A percentile compares a stretch with the other conserved stretches of the same genome.
phyloP scores from a whole-genome alignment of 192 early-diverging fungal species.

The Gaertneriomyces sp. region DNA sequence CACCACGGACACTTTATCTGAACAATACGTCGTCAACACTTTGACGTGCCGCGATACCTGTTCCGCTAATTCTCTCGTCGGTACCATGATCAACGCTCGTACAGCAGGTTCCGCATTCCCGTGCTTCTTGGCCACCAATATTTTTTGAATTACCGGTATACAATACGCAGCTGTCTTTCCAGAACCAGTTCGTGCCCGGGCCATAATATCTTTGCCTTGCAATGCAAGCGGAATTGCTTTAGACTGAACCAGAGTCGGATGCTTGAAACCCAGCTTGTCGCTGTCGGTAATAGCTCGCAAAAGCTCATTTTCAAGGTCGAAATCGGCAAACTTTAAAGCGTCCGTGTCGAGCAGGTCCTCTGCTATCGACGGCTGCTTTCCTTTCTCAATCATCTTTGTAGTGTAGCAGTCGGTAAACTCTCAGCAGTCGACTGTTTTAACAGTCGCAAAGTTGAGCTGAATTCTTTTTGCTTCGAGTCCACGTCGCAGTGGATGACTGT shows the following conservation, averaged over 20 bases:
- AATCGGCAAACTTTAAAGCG: slow-evolving; percentile 22
- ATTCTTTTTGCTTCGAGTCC: no score
- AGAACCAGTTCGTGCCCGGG: slow-evolving; percentile 86
- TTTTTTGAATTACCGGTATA: slow-evolving; percentile 87
- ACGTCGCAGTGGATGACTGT: no score
- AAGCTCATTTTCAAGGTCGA: slow-evolving; percentile 88
- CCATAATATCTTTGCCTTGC: slow-evolving; percentile 89
- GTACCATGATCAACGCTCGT: slow-evolving; percentile 80
- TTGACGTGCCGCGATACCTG: slow-evolving; percentile 79
- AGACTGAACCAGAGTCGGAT: slow-evolving; percentile 87
- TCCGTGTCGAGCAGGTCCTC: slow-evolving; percentile 26
- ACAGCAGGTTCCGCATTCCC: slow-evolving; percentile 17
- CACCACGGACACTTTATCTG: slow-evolving; percentile 56
- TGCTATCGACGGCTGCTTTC: no score
- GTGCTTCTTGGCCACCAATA: slow-evolving; percentile 66
- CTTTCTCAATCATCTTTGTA: no score
- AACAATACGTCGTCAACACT: slow-evolving; percentile 71
- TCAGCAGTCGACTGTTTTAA: no score
- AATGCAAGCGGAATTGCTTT: slow-evolving; percentile 87
- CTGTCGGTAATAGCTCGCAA: slow-evolving; percentile 69
- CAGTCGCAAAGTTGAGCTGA: no score
- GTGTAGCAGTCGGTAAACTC: no score
- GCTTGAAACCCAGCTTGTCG: slow-evolving; percentile 67
- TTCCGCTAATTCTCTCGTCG: slow-evolving; percentile 91
- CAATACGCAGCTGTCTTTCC: slow-evolving; percentile 97